Conservation (phyloP, 2,329 filamentous ascomycete genomes). For the Colletotrichum zoysiae region DNA sequence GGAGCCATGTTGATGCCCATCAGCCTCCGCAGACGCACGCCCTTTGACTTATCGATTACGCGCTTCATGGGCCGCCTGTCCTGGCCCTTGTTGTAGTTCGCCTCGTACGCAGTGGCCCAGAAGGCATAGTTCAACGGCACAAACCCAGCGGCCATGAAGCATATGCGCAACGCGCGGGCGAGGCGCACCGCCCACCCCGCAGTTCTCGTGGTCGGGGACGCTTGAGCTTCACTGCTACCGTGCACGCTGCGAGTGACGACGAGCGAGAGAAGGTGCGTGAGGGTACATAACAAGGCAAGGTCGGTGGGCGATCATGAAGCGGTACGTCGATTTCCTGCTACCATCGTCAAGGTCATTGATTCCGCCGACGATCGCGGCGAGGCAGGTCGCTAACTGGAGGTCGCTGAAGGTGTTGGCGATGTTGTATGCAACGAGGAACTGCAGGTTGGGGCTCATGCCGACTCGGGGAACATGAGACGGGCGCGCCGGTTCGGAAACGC, state of each 20-base stretch:
- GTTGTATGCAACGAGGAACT: conserved; percentile 37
- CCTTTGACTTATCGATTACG: too few species aligned
- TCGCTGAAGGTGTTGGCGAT: conserved; percentile 44
- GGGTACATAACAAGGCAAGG: conserved; percentile 46
- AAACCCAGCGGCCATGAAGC: conserved; percentile 5
- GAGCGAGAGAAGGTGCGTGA: conserved; percentile 43
- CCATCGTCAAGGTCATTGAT: conserved; percentile 41
- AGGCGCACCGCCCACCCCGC: not conserved
- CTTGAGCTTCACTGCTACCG: conserved; percentile 37
- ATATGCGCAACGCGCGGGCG: not conserved
- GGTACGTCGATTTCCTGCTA: conserved; percentile 43
- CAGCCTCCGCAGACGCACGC: too few species aligned
- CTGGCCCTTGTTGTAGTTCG: not conserved
- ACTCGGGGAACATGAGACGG: not conserved
- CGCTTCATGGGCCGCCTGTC: too few species aligned
- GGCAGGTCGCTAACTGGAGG: conserved; percentile 45
- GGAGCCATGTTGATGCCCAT: too few species aligned
- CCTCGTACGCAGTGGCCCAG: not conserved
- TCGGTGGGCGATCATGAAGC: conserved; percentile 45
- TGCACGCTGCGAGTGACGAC: conserved; percentile 35
- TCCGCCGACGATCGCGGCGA: conserved; percentile 41
- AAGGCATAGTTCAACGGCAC: conserved; percentile 1
- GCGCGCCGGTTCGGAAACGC: conserved; percentile 9
- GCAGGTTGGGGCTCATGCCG: conserved; percentile 7
- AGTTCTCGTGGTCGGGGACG: conserved; percentile 1